phyloP scores from a whole-genome alignment of 768 basidiomycete genomes.

The Suillus subalutaceus region DNA sequence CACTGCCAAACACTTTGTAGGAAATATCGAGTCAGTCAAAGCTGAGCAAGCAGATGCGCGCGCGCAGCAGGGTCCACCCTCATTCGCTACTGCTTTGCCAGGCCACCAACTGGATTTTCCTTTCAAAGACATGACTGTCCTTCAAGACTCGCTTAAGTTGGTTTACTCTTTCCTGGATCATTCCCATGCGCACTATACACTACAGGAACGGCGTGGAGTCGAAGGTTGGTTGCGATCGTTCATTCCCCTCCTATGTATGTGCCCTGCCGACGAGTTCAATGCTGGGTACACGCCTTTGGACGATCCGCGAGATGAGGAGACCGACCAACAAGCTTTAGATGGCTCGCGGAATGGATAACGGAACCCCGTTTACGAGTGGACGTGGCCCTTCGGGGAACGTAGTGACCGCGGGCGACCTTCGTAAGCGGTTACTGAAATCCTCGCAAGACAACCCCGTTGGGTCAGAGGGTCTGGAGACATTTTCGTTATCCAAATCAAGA shows the following conservation, averaged over 20 bases:
- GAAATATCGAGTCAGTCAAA: slow-evolving; percentile 74
- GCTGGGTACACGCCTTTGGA: slow-evolving; percentile 61
- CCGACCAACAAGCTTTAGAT: slow-evolving; percentile 29
- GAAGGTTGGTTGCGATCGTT: slow-evolving; percentile 87
- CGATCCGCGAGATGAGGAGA: slow-evolving; percentile 41
- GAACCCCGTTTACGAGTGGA: slow-evolving; percentile 50
- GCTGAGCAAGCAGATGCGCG: slow-evolving; percentile 53
- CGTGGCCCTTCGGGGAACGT: slow-evolving; percentile 46
- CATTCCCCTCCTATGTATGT: slow-evolving; percentile 80
- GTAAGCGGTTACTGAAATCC: slow-evolving; percentile 80
- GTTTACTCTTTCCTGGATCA: slow-evolving; percentile 91
- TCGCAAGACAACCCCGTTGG: slow-evolving; percentile 58
- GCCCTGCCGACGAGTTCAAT: slow-evolving; percentile 67
- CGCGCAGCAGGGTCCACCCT: slow-evolving; percentile 31
- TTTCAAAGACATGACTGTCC: slow-evolving; percentile 75
- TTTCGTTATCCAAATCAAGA: slow-evolving; percentile 25
- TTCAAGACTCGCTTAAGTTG: slow-evolving; percentile 90
- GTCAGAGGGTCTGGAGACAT: slow-evolving; percentile 35
- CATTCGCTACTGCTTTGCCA: slow-evolving; percentile 49
- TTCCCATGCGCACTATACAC: slow-evolving; percentile 73
- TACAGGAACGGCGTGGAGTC: slow-evolving; percentile 76
- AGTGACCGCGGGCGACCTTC: slow-evolving; percentile 65
- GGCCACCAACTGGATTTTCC: slow-evolving; percentile 79
- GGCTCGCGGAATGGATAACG: slow-evolving; percentile 22
- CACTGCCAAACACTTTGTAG: slow-evolving; percentile 80